phyloP scores from a whole-genome alignment of 2,329 filamentous ascomycete genomes.

The Thelonectria blattea region DNA sequence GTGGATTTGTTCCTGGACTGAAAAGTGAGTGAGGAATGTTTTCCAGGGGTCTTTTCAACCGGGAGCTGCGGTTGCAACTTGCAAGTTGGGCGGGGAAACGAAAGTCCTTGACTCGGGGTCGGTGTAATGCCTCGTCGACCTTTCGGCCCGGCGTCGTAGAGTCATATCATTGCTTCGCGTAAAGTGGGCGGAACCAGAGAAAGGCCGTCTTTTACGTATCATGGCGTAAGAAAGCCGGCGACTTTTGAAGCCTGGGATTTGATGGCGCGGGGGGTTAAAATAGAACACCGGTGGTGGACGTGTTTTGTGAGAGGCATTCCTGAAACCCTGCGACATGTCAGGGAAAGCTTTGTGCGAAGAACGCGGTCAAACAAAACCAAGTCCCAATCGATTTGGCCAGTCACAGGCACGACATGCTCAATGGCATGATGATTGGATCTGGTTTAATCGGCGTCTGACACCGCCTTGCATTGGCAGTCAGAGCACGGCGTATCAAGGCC shows the following conservation, averaged over 20 bases:
- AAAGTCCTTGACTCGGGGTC: conserved; percentile 8
- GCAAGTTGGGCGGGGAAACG: conserved; percentile 8
- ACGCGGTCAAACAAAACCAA: conserved; percentile 4
- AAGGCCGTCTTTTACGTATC: not conserved
- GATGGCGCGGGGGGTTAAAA: not conserved
- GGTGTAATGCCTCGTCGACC: conserved; percentile 14
- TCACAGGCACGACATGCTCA: conserved; percentile 7
- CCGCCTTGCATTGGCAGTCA: conserved; percentile 10
- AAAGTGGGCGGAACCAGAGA: not conserved
- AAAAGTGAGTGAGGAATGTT: conserved; percentile 3
- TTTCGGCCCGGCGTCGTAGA: conserved; percentile 19
- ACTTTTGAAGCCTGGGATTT: not conserved
- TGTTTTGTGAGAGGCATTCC: not conserved
- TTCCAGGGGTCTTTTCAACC: conserved; percentile 12
- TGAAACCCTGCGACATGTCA: not conserved
- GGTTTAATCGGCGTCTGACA: conserved; percentile 1
- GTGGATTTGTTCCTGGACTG: conserved; percentile 1
- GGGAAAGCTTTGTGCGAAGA: not conserved
- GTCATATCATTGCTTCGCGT: conserved; percentile 9
- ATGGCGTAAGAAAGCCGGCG: not conserved
- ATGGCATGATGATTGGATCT: conserved; percentile 17
- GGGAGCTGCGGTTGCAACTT: conserved; percentile 9
- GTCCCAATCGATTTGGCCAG: conserved; percentile 9
- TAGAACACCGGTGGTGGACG: no score
- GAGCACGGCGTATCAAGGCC: conserved; percentile 2